Base-by-base conservation (phyloP, 495 filamentous ascomycete genomes). In the Aspergillus sclerotiicarbonarius region DNA sequence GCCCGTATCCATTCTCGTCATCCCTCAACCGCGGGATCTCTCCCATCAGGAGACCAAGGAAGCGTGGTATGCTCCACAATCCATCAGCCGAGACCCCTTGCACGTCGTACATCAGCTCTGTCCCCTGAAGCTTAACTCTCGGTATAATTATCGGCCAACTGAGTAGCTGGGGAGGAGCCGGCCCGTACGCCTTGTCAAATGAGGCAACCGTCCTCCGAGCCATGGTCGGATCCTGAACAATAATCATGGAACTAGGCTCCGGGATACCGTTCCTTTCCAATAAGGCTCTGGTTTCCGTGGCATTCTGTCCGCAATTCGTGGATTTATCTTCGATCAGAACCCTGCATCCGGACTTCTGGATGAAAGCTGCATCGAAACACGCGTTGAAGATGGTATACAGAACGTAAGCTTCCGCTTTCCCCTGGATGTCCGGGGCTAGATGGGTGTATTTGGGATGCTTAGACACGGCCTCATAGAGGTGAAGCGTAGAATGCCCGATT, bases 211-310 rank as follows among this genome's bases (percentile, higher is more conserved):
- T 76, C 18, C 73, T 45, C 2, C 63, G 54, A 48, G 65, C 62
- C 73, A 76, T 76, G 0, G 72, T 76, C 0, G 73, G 69, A 58
- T 76, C 73, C 57, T 76, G 73, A 25, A 70, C 59, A 16, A 76
- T 47, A n/a, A 76, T 49, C 8, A 59, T 53, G 0, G 62, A 59
- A 19, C 20, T 56, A 9, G 62, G 61, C 6, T 29, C 47, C 1
- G 32, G 37, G 3, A 71, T 48, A 0, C 62, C 69, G 2, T 51
- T 49, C 5, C 33, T 47, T 6, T 70, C 70, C 3, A 76, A 62
- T n/a, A 72, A 47, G 6, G 66, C 58, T 4, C 63, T 54, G 33
- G 47, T 69, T 6, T 65, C 52, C 8, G 52, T 50, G 6, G 73
- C 73, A 54, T 76, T 76, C 19, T 58, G 59, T 2, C 72, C 72